Conservation (phyloP, 257 asterid genomes). For the Dorcoceras hygrometricum region DNA sequence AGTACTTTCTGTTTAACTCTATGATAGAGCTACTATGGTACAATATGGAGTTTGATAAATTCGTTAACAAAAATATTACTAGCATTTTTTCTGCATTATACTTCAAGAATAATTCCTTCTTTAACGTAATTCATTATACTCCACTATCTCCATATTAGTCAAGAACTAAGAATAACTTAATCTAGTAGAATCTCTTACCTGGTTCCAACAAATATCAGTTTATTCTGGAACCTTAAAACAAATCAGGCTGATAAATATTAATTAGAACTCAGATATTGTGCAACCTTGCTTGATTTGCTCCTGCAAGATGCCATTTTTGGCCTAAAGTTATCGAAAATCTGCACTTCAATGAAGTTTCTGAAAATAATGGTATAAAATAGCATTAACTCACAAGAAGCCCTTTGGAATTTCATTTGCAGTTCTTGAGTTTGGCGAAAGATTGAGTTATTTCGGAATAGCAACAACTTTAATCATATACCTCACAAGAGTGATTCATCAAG, state of each 20-base stretch:
- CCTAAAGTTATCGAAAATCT: too few species aligned
- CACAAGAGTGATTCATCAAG: conserved; percentile 68
- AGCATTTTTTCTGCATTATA: too few species aligned
- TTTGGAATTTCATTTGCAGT: conserved; percentile 33
- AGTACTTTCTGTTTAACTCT: too few species aligned
- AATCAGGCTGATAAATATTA: background rate
- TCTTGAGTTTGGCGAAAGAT: conserved; percentile 80
- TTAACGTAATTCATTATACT: background rate
- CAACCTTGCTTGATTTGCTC: background rate
- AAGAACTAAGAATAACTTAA: background rate
- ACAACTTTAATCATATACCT: conserved; percentile 78
- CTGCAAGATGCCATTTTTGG: too few species aligned
- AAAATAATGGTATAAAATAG: too few species aligned
- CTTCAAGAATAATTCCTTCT: conserved; percentile 4
- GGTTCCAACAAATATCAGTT: too few species aligned
- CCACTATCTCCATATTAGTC: background rate
- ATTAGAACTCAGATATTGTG: background rate
- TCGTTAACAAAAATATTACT: too few species aligned
- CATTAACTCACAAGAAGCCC: background rate
- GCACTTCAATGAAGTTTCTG: background rate
- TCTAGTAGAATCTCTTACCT: conserved; percentile 4
- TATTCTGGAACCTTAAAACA: background rate
- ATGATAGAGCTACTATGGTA: background rate
- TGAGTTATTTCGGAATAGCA: conserved; percentile 78
- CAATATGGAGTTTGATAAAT: background rate